Evolutionary conservation across 495 filamentous ascomycete genomes (phyloP).

Genomic region (Parathielavia appendiculata): DNA sequence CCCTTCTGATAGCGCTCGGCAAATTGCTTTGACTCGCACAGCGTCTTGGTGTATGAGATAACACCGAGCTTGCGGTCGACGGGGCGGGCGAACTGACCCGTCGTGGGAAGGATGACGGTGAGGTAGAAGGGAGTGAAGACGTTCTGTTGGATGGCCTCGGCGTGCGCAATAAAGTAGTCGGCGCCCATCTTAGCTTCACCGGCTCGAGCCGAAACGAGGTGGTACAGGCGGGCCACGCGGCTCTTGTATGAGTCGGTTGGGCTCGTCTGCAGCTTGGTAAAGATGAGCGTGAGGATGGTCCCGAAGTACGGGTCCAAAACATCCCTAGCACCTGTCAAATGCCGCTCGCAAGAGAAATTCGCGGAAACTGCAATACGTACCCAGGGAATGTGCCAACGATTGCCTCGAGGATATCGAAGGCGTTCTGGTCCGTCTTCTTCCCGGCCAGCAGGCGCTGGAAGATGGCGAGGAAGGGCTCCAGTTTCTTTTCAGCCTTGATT

Average conservation of each 20-base stretch:
- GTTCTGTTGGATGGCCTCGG: slow-evolving; percentile 72
- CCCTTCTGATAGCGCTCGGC: slow-evolving; percentile 71
- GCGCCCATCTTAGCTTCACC: slow-evolving; percentile 71
- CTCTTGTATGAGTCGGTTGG: slow-evolving; percentile 71
- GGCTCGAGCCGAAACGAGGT: slow-evolving; percentile 73
- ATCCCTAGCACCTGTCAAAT: slow-evolving; percentile 41
- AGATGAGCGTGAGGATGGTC: slow-evolving; percentile 72
- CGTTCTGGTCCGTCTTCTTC: slow-evolving; percentile 72
- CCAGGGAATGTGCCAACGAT: slow-evolving; percentile 64
- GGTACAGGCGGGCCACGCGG: slow-evolving; percentile 85
- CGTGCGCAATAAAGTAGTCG: slow-evolving; percentile 78
- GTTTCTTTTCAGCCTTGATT: slow-evolving; percentile 63
- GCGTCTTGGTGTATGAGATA: slow-evolving; percentile 82
- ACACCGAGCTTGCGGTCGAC: slow-evolving; percentile 91
- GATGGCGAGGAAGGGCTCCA: slow-evolving; percentile 78
- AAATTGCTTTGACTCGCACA: slow-evolving; percentile 77
- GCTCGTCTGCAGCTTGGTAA: slow-evolving; percentile 72
- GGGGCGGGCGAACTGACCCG: slow-evolving; percentile 77
- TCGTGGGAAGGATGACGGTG: slow-evolving; percentile 77
- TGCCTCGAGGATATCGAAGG: slow-evolving; percentile 83
- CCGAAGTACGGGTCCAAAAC: slow-evolving; percentile 71
- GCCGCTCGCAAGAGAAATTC: neutral
- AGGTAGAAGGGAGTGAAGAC: slow-evolving; percentile 83
- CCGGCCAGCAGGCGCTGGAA: slow-evolving; percentile 79
- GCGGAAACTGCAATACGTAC: slow-evolving; percentile 41